Percentiles rank a stretch among this genome's conserved stretches.
These are phyloP conservation scores for Thalassiosira livingstoniorum DNA, from an alignment of 352 stramenopile genomes.

Conservation along the genomic window DNA sequence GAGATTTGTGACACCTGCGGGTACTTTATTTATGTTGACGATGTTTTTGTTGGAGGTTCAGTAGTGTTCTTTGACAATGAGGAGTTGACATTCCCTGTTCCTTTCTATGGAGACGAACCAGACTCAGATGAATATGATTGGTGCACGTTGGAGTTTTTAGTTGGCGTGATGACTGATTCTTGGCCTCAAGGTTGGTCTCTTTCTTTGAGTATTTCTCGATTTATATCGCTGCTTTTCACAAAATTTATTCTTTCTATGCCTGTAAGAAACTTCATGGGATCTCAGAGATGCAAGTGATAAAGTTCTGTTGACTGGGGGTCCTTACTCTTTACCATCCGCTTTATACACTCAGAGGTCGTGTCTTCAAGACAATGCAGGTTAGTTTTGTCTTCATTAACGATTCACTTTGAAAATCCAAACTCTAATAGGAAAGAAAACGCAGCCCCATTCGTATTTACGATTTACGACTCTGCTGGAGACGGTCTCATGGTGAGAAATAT, in stretches of 20 bases:
- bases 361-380: no score
- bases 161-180: neutral
- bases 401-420: no score
- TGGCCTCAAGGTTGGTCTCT: no score
- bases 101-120: neutral
- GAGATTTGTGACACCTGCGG: neutral
- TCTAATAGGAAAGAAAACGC: no score
- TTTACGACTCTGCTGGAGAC: neutral
- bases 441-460: neutral
- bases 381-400: no score
- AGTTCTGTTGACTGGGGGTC: neutral
- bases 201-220: no score
- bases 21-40: conserved; percentile 7
- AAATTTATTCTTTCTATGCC: no score
- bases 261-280: conserved; percentile 7
- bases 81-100: conserved; percentile 5
- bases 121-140: neutral
- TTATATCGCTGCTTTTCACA: no score
- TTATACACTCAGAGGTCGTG: neutral
- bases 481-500: no score
- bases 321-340: neutral
- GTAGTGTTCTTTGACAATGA: neutral
- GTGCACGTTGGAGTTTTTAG: neutral
- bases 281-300: neutral
- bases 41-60: neutral